Evolutionary conservation across 2,329 filamentous ascomycete genomes (phyloP).

Genomic region (Diaporthe humulicola): DNA sequence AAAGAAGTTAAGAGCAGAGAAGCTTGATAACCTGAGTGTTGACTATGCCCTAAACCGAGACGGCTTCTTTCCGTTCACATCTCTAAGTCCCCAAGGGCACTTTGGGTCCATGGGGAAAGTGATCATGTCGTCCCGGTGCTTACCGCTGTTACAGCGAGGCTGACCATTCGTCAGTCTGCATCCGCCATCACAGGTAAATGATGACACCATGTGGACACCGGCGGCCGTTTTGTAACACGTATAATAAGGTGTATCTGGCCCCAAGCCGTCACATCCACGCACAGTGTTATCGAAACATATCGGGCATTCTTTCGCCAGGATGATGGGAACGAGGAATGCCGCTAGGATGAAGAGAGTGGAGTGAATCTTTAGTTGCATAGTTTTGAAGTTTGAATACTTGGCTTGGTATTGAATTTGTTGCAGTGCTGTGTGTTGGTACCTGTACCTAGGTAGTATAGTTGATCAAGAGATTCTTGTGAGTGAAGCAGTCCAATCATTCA

Average conservation of each 20-base stretch:
- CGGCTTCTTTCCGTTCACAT: not conserved
- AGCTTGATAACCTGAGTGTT: not conserved
- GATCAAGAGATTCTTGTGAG: not conserved
- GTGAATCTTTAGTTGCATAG: not conserved
- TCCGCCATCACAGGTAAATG: constrained; percentile 1
- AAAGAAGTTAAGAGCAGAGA: not conserved
- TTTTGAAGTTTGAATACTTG: not conserved
- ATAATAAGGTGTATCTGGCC: not conserved
- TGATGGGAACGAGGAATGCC: not conserved
- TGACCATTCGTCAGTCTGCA: not conserved
- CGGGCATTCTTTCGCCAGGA: not conserved
- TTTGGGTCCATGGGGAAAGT: not conserved
- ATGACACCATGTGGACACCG: not conserved
- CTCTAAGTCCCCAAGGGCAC: not conserved
- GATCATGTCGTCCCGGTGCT: not conserved
- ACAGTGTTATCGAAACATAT: constrained; percentile 10
- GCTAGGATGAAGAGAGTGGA: not conserved
- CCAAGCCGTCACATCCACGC: not conserved
- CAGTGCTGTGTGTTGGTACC: not conserved
- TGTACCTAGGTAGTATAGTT: not conserved
- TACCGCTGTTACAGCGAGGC: constrained; percentile 17
- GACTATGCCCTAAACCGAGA: not conserved
- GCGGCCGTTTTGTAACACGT: not conserved
- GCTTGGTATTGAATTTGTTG: not conserved
- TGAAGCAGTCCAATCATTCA: no score